Evolutionary conservation across 2,329 filamentous ascomycete genomes (phyloP), one percentile per base, ranked within the genome.

Genomic region (Falciphora oryzae): DNA sequence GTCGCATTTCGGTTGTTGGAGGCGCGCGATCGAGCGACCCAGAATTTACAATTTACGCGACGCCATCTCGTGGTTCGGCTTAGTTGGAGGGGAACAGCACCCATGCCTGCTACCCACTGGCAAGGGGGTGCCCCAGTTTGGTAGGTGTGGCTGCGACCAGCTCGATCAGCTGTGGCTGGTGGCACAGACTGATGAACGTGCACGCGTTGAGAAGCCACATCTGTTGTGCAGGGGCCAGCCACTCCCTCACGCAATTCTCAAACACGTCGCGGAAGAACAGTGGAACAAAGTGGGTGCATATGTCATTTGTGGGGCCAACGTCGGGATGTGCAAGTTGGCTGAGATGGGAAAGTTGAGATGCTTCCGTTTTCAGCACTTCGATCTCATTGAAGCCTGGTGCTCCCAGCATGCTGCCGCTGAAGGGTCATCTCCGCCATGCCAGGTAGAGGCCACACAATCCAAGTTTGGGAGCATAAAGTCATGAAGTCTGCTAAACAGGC

Each of bases 21-120:
- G 59, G 28, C 32, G 59, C 59, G 59, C 59, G 59, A 61, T 11
- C 44, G 5, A 11, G 32, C n/a, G n/a, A 50, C 32, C 59, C 59
- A 61, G 59, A 61, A 61, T 44, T 61, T 61, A 61, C 59, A 61
- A 61, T 44, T 61, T 61, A 61, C 59, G 59, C 59, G 59, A 61
- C 59, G n/a, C 59, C 59, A 61, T 61, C 25, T 61, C 59, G 35
- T 61, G 44, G 28, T 25, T 10, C 22, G n/a, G 22, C 7, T 22
- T 53, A 22, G 18, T 53, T 61, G 59, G 59, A 61, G 59, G 59
- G 59, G 59, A 61, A 61, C 38, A n/a, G 44, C 44, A n/a, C 44
- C 44, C 44, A 50, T 50, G 44, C 44, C 22, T n/a, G 18, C 18
- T n/a, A 6, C 38, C 38, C 38, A 18, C 38, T 44, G 14, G 38